Base-by-base conservation (phyloP, 345 rosid genomes). In the Draba incana region DNA sequence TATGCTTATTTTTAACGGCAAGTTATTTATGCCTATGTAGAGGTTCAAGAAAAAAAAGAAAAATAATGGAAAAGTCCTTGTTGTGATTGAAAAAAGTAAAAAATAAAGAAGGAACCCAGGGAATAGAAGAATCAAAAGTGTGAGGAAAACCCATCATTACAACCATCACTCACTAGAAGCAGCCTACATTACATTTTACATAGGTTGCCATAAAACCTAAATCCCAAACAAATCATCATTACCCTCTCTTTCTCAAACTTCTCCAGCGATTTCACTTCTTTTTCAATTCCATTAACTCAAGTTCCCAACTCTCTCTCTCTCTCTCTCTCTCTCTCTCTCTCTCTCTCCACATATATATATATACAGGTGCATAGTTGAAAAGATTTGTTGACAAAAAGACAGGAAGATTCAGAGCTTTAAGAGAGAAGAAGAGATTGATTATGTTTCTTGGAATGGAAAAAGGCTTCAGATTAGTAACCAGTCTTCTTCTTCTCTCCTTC, bases 101-200 rank as follows among this genome's bases (percentile, higher is more conserved):
- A 56, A 35, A 38, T 35, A 8, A 56, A 33, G 14, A 63, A 50
- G 45, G 48, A 42, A 50, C 54, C 62, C 62, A 58, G 59, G 41
- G 61, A 52, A 57, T 75, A 75, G 69, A 23, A 71, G 54, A 66
- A 63, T 52, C 54, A 66, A 44, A 78, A 74, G 47, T 54, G 67
- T 33, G 42, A 37, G 24, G 49, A 62, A 68, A 62, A 68, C 31
- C 39, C 78, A 75, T 75, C 78, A 75, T 75, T 68, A 75, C 70
- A 62, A 54, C 10, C 59, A 48, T 75, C 74, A 54, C 74, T 75
- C 51, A 66, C 67, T 50, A 15, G 24, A 62, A 75, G 64, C 68
- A 60, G 43, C 72, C 77, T 72, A 62, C 78, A 68, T 68, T 68
- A 67, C 73, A 52, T 51, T 33, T 35, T 27, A 51, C 77, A 58